A percentile compares a stretch with the other conserved stretches of the same genome.
Conservation (phyloP, 164 flowering plant species). For the Litsea cubeba region DNA sequence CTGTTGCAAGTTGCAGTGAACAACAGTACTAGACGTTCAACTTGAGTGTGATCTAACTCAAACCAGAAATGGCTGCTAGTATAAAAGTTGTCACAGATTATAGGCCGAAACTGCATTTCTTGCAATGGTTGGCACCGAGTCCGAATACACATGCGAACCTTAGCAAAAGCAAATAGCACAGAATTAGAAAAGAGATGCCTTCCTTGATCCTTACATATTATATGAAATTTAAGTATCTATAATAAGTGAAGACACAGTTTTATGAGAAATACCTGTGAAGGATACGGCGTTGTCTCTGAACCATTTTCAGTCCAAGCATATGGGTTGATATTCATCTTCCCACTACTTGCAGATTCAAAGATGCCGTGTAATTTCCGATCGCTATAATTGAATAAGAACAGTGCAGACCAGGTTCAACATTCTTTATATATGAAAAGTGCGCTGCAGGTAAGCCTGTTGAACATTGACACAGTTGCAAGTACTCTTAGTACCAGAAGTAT, state of each 20-base stretch:
- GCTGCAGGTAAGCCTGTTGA: constrained; percentile 57
- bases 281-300: constrained; percentile 49
- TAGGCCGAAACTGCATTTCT: constrained; percentile 52
- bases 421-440: constrained; percentile 59
- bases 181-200: constrained; percentile 2
- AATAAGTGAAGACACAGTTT: neutral
- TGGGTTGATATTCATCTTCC: constrained; percentile 60
- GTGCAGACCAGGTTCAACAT: constrained; percentile 67
- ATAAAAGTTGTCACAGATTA: constrained; percentile 66
- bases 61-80: constrained; percentile 53
- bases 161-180: constrained; percentile 7
- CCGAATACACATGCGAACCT: constrained; percentile 64
- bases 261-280: constrained; percentile 55
- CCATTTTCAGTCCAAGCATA: constrained; percentile 75
- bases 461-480: neutral
- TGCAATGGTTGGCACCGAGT: constrained; percentile 48
- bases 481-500: neutral
- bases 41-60: constrained; percentile 81
- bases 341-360: constrained; percentile 74
- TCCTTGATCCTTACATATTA: neutral
- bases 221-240: neutral
- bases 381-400: constrained; percentile 80
- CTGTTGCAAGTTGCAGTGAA: constrained; percentile 25
- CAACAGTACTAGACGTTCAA: constrained; percentile 40
- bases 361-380: constrained; percentile 74